Conservation (phyloP, 768 basidiomycete species). For the Russula lepida region DNA sequence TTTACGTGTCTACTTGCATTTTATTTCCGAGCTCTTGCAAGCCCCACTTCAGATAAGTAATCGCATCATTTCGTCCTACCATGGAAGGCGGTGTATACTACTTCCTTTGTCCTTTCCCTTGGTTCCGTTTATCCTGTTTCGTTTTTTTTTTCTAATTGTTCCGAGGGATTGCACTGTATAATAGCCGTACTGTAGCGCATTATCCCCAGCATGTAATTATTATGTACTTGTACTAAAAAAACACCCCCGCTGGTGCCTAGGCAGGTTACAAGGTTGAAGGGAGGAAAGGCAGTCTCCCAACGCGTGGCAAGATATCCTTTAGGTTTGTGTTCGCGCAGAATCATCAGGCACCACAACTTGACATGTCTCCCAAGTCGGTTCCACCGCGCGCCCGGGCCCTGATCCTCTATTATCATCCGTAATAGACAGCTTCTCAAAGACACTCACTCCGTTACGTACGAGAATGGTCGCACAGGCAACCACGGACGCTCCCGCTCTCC, state of each 20-base stretch:
- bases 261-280: background rate
- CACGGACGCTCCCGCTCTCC: conserved; percentile 60
- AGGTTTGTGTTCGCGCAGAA: background rate
- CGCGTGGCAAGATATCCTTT: background rate
- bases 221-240: background rate
- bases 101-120: background rate
- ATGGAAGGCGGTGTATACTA: background rate
- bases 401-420: conserved; percentile 26
- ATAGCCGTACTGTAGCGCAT: background rate
- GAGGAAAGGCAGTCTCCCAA: background rate
- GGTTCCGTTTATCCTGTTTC: background rate
- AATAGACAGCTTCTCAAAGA: conserved; percentile 28
- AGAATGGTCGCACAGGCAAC: conserved; percentile 57
- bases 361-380: conserved; percentile 46
- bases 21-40: background rate
- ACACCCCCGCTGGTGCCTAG: background rate
- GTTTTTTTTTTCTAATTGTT: background rate
- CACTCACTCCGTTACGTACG: conserved; percentile 33
- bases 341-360: conserved; percentile 32
- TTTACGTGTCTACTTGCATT: background rate
- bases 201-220: background rate
- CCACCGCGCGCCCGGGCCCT: background rate
- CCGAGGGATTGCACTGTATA: background rate
- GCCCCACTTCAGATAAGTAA: background rate
- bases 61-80: background rate